A percentile compares a stretch with the other conserved stretches of the same genome.
Conservation (phyloP, 345 rosid species). For the Populus nigra region DNA sequence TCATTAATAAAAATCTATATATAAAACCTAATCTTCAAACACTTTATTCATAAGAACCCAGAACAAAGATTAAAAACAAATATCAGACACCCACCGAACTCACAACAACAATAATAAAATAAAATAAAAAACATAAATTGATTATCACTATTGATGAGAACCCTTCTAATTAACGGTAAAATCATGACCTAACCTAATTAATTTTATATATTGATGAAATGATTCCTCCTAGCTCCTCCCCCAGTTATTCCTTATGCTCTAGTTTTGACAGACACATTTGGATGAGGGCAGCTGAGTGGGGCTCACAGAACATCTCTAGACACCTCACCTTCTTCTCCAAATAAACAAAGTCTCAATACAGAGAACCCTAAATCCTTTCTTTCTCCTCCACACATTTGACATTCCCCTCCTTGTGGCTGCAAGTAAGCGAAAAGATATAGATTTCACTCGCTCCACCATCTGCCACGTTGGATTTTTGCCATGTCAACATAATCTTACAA, state of each 20-base stretch:
- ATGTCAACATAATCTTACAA: neutral
- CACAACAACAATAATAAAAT: too few species aligned
- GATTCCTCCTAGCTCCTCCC: neutral
- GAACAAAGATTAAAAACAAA: too few species aligned
- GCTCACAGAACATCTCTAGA: neutral
- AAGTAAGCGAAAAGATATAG: neutral
- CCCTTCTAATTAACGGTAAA: too few species aligned
- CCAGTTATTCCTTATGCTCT: neutral
- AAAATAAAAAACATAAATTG: too few species aligned
- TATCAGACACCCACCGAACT: too few species aligned
- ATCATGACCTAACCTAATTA: too few species aligned
- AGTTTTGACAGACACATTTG: neutral
- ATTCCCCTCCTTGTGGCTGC: neutral
- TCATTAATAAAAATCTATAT: too few species aligned
- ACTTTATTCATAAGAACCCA: too few species aligned
- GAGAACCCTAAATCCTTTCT: neutral
- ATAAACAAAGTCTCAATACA: neutral
- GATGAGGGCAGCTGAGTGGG: neutral
- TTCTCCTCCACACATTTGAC: neutral
- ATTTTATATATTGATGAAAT: neutral
- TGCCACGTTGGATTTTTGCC: slow-evolving; percentile 3
- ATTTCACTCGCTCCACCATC: neutral
- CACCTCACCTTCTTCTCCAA: neutral
- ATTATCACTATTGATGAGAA: too few species aligned
- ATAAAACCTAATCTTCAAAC: too few species aligned